phyloP scores from a whole-genome alignment of 2,329 filamentous ascomycete genomes.

The Pseudogymnoascus sp. region DNA sequence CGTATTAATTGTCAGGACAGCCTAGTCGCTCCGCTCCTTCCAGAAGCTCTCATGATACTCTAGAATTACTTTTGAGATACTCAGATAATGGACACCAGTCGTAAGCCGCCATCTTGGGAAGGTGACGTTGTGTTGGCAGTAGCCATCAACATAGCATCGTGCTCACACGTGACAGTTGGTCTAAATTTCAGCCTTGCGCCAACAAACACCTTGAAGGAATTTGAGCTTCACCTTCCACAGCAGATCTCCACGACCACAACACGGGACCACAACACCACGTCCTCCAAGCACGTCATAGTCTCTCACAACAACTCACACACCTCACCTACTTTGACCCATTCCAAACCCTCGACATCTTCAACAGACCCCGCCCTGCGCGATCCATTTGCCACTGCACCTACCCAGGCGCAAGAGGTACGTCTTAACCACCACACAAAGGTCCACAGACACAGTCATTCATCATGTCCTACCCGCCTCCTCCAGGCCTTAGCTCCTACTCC shows the following conservation, averaged over 20 bases:
- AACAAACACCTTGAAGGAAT: background rate
- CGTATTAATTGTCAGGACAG: background rate
- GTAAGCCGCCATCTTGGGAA: no score
- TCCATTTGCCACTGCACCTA: slow-evolving; percentile 11
- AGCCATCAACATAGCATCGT: no score
- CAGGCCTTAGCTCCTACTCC: slow-evolving; percentile 53
- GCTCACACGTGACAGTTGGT: background rate
- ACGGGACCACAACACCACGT: background rate
- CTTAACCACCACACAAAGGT: slow-evolving; percentile 26
- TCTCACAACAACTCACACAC: background rate
- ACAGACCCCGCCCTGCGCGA: background rate
- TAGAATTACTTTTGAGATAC: background rate
- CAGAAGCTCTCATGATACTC: background rate
- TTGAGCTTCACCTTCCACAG: background rate
- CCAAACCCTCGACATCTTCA: background rate
- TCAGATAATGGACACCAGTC: background rate
- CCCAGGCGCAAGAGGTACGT: slow-evolving; percentile 31
- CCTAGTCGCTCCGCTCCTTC: background rate
- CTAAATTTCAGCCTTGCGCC: background rate
- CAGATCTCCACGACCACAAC: background rate
- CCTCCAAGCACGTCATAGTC: background rate
- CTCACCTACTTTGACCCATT: background rate
- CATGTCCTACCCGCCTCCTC: slow-evolving; percentile 82
- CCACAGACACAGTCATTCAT: slow-evolving; percentile 41
- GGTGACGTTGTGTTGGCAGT: background rate